phyloP scores from a whole-genome alignment of 768 basidiomycete genomes.

The Symmetrospora coprosmae region DNA sequence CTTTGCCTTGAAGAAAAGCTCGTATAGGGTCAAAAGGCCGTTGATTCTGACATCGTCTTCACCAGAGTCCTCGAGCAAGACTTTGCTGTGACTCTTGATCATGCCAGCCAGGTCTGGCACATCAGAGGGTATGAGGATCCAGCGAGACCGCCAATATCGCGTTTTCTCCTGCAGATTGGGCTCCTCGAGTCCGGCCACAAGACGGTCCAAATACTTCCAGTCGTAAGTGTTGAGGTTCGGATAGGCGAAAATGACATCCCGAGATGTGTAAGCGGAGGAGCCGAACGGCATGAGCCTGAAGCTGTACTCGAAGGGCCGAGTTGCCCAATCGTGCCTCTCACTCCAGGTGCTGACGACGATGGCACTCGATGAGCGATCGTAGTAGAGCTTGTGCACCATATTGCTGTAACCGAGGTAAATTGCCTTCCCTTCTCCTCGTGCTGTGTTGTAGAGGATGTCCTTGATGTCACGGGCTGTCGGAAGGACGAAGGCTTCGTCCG shows the following conservation, averaged over 20 bases:
- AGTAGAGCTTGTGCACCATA: conserved; percentile 83
- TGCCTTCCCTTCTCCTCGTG: conserved; percentile 42
- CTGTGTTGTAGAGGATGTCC: conserved; percentile 16
- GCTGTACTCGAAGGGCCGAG: conserved; percentile 55
- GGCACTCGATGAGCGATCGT: conserved; percentile 57
- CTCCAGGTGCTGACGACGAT: conserved; percentile 80
- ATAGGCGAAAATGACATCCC: conserved; percentile 23
- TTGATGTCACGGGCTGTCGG: conserved; percentile 7
- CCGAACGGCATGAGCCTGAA: conserved; percentile 63
- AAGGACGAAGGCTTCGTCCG: neutral
- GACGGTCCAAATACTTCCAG: conserved; percentile 35
- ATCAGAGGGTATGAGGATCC: conserved; percentile 74
- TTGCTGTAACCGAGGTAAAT: conserved; percentile 90
- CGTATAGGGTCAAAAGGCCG: conserved; percentile 82
- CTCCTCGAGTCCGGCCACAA: conserved; percentile 43
- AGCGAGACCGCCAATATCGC: conserved; percentile 85
- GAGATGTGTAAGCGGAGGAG: neutral
- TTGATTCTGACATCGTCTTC: conserved; percentile 76
- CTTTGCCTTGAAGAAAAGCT: conserved; percentile 67
- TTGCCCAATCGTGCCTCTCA: conserved; percentile 46
- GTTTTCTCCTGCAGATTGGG: conserved; percentile 61
- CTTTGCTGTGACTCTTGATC: conserved; percentile 39
- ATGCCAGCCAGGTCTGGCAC: conserved; percentile 45
- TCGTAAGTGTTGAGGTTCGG: conserved; percentile 31
- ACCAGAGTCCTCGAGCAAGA: conserved; percentile 53